phyloP scores from a whole-genome alignment of 208 protist species.

The Crithidia brevicula region DNA sequence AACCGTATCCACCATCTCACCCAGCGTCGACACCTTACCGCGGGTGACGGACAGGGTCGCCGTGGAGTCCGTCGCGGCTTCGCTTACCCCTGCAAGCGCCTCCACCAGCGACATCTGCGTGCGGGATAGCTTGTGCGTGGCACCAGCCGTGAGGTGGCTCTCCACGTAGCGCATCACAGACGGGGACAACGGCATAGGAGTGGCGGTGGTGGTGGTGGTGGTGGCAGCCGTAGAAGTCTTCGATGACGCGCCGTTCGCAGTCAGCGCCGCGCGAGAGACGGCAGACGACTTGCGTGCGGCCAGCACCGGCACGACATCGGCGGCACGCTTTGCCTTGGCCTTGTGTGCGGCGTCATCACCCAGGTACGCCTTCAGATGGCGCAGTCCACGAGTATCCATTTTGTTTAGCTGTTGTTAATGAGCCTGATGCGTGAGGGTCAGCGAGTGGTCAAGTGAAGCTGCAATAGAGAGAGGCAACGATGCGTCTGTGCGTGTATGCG shows the following conservation, averaged over 20 bases:
- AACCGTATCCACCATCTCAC: conserved; percentile 23
- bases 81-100: conserved; percentile 13
- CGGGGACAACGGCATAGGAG: background rate
- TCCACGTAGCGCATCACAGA: conserved; percentile 28
- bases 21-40: conserved; percentile 18
- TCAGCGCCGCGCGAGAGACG: background rate
- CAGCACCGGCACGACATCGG: conserved; percentile 69
- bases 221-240: background rate
- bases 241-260: no score
- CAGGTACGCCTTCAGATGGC: conserved; percentile 58
- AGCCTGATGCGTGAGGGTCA: no score
- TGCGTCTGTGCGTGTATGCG: no score
- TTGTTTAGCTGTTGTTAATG: no score
- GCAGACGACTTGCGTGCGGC: conserved; percentile 24
- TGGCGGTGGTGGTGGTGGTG: background rate
- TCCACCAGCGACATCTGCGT: conserved; percentile 28
- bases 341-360: conserved; percentile 20
- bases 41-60: conserved; percentile 41
- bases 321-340: conserved; percentile 48
- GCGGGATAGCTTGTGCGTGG: conserved; percentile 19
- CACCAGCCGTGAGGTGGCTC: conserved; percentile 9
- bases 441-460: no score
- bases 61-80: background rate
- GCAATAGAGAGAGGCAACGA: no score
- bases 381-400: conserved; percentile 47